Percentiles rank a stretch among this genome's conserved stretches.
Conservation (phyloP, 2,329 filamentous ascomycete species). For the Coccinonectria pachysandricola region DNA sequence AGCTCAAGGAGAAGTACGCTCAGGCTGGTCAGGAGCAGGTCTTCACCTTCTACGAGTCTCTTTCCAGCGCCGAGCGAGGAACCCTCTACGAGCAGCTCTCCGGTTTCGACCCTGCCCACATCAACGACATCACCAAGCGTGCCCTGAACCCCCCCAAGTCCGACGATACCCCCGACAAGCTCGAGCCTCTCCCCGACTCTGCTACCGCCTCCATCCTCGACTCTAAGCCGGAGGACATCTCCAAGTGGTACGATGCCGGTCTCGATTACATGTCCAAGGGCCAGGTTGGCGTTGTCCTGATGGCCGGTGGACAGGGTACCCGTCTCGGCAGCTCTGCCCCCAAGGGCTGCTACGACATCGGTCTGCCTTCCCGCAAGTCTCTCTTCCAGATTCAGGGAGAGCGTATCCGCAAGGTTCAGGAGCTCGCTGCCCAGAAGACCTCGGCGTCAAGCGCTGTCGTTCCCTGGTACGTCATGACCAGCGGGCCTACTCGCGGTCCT, state of each 20-base stretch:
- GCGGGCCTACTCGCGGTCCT: slow-evolving; percentile 79
- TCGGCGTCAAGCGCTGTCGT: slow-evolving; percentile 50
- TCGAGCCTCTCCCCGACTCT: slow-evolving; percentile 81
- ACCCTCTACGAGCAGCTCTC: slow-evolving; percentile 72
- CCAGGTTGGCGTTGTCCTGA: slow-evolving; percentile 77
- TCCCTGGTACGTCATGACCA: slow-evolving; percentile 99
- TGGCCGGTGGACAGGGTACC: slow-evolving; percentile 96
- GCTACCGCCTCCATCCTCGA: slow-evolving; percentile 88
- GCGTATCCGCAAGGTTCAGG: slow-evolving; percentile 77
- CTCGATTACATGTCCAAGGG: slow-evolving; percentile 71
- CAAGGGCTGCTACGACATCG: slow-evolving; percentile 97
- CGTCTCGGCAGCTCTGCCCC: slow-evolving; percentile 87
- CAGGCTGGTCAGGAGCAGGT: slow-evolving; percentile 73
- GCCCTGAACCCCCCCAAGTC: slow-evolving; percentile 69
- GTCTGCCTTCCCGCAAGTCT: slow-evolving; percentile 82
- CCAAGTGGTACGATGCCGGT: slow-evolving; percentile 74
- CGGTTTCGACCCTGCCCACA: slow-evolving; percentile 71
- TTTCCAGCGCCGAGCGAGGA: slow-evolving; percentile 63
- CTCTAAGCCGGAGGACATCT: slow-evolving; percentile 65
- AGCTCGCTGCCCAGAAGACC: slow-evolving; percentile 63
- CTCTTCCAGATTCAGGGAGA: slow-evolving; percentile 97
- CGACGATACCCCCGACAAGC: slow-evolving; percentile 41
- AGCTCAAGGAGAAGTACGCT: slow-evolving; percentile 62
- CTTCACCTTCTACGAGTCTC: slow-evolving; percentile 71
- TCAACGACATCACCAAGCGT: slow-evolving; percentile 77